A percentile compares a stretch with the other conserved stretches of the same genome.
phyloP scores from a whole-genome alignment of 2,329 filamentous ascomycete genomes.

The Beauveria asiatica region DNA sequence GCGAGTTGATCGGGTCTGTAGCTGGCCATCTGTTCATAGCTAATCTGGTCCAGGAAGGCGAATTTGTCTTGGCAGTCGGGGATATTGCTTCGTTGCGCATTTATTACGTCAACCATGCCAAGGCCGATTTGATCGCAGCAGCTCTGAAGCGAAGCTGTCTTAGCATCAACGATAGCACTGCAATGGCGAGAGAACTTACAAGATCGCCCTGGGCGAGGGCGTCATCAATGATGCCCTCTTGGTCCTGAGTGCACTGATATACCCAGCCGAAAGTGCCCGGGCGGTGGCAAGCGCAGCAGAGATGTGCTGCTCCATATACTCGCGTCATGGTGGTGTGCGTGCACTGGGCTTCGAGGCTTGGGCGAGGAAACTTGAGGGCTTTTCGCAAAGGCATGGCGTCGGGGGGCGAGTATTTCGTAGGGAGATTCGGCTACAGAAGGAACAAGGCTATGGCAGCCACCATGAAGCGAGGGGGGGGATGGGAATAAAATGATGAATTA shows the following conservation, averaged over 20 bases:
- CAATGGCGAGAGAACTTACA: neutral
- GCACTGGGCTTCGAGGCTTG: conserved; percentile 35
- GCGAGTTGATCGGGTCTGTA: conserved; percentile 42
- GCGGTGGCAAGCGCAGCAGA: conserved; percentile 51
- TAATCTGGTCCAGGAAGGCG: conserved; percentile 37
- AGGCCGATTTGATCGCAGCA: conserved; percentile 27
- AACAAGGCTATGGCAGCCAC: neutral
- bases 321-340: conserved; percentile 62
- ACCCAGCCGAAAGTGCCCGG: conserved; percentile 58
- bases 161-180: neutral
- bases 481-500: neutral
- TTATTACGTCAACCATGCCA: conserved; percentile 23
- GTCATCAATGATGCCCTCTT: conserved; percentile 32
- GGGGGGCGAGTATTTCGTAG: neutral
- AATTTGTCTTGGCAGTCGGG: conserved; percentile 34
- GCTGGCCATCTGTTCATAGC: conserved; percentile 28
- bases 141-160: conserved; percentile 11
- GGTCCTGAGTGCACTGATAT: conserved; percentile 64
- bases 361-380: neutral
- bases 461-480: neutral
- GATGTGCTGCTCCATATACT: conserved; percentile 43
- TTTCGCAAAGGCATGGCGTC: conserved; percentile 5
- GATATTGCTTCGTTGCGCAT: conserved; percentile 29
- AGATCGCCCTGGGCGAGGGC: conserved; percentile 18
- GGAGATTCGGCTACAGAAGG: neutral